Evolutionary conservation across 306 rosid species (phyloP), one percentile per base, ranked within the genome.

Genomic region (Leucaena leucocephala): DNA sequence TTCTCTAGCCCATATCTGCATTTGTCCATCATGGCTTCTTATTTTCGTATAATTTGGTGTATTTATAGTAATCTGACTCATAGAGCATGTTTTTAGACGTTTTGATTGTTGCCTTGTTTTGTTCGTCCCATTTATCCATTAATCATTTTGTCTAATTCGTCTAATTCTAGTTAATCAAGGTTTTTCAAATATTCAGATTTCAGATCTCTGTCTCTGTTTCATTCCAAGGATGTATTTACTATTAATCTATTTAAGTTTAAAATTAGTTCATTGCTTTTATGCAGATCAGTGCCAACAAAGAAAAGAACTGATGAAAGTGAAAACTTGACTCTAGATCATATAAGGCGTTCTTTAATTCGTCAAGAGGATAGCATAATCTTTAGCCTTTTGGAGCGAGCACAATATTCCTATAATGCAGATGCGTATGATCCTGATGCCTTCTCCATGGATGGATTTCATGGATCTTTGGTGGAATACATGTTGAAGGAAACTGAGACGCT

Each of bases 281-380:
- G 79, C 71, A 94, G 98, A 75, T 79, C 91, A n/a, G 69, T 79
- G 86, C 82, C 93, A 7, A 74, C 17, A 40, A 91, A 80, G 92
- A 83, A 84, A 66, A 90, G 97, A 86, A 70, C 85, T 71, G 98
- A 94, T 82, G 90, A 21, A 68, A 92, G 95, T 71, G 92, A 91
- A 34, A 88, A 82, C 77, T 80, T 92, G 82, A 94, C 97, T 52
- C 93, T 94, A n/a, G 97, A 92, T 36, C 61, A 85, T 75, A 89
- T 94, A 76, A 82, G 98, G 54, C 83, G 73, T 63, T 88, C 97
- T 38, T 79, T 94, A 40, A 90, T 92, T 67, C 91, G 88, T 73
- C 97, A 87, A 79, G 98, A 94, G 86, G 98, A 94, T 81, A 94
- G 98, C 88, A 94, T 94, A 73, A 92, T 94, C 39, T 91, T 81